Base-by-base conservation (phyloP, 176 grass and related monocot species). In the Leersia perrieri region DNA sequence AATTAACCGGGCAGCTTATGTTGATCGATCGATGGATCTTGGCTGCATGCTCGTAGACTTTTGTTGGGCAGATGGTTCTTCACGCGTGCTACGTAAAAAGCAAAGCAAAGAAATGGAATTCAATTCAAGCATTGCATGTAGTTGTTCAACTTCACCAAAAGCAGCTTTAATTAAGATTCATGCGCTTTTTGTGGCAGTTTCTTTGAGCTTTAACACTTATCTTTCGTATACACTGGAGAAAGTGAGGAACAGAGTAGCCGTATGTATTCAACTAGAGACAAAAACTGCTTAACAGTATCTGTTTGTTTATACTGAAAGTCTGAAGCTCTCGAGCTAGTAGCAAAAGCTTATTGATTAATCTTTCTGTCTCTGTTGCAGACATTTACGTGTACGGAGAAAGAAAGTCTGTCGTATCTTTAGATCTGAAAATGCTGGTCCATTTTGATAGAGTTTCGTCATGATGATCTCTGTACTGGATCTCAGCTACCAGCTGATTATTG, bases 51-150 rank as follows among this genome's bases (percentile, higher is more conserved):
- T 66, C 35, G 41, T 83, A 23, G 80, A 79, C 86, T 73, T 78
- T 0, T 45, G 64, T 16, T 7, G 68, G 8, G 10, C 4, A 35
- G 13, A 57, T 57, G 28, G 33, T 78, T 84, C 74, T 72, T 60
- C 80, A 79, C 80, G 80, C 86, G 86, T 88, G 86, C 80, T 72
- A 26, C 65, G 3, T 67, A 60, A 64, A 83, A 66, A 70, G 9
- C 33, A 28, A 29, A 3, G 5, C 5, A 72, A 25, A 60, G 12
- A 49, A 60, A 53, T 10, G 15, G 13, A 44, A 14, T 1, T 14
- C 72, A 36, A 53, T 27, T 38, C 51, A 57, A 23, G 51, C 51
- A 23, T 22, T 57, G 51, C 45, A 51, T 57, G 22, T 23, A 57
- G 20, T 23, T 57, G 51, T 23, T 57, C 51, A 23, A 57, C 51